phyloP scores from a whole-genome alignment of 352 stramenopile genomes.

The Phytophthora niederhauseri region DNA sequence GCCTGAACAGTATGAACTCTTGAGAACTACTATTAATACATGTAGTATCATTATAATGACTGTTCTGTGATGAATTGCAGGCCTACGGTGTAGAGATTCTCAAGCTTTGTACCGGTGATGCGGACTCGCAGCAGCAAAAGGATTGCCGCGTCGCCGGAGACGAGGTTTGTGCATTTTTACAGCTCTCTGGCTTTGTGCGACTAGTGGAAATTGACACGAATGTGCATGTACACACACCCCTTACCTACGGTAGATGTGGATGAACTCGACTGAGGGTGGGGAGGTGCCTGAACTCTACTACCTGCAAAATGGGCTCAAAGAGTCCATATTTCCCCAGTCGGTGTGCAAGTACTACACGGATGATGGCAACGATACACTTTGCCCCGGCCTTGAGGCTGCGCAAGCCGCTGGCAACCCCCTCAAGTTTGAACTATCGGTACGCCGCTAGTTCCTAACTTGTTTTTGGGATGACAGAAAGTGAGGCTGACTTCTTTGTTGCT shows the following conservation, averaged over 20 bases:
- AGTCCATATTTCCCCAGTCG: slow-evolving; percentile 69
- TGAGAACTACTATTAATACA: too few species aligned
- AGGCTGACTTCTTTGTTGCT: background rate
- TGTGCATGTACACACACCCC: background rate
- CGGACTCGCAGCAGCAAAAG: slow-evolving; percentile 70
- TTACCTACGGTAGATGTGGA: slow-evolving; percentile 67
- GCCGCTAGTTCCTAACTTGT: background rate
- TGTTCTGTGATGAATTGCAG: slow-evolving; percentile 21
- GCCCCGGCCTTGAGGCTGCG: slow-evolving; percentile 61
- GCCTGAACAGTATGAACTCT: too few species aligned
- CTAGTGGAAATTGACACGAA: slow-evolving; percentile 1
- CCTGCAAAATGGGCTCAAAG: slow-evolving; percentile 72
- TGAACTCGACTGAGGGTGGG: slow-evolving; percentile 80
- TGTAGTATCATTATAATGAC: background rate
- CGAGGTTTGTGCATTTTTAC: slow-evolving; percentile 30
- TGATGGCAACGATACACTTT: slow-evolving; percentile 66
- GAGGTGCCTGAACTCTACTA: slow-evolving; percentile 83
- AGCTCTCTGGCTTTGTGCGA: background rate
- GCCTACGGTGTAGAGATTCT: slow-evolving; percentile 77
- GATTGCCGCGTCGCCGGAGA: slow-evolving; percentile 74
- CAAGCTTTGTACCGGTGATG: slow-evolving; percentile 67
- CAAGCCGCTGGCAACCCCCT: slow-evolving; percentile 61
- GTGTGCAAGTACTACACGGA: slow-evolving; percentile 78
- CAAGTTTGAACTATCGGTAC: slow-evolving; percentile 71
- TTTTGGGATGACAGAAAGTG: background rate